These are phyloP conservation scores for Lipomyces spencermartinsiae DNA, from an alignment of 805 yeast genomes.

Conservation along the genomic window DNA sequence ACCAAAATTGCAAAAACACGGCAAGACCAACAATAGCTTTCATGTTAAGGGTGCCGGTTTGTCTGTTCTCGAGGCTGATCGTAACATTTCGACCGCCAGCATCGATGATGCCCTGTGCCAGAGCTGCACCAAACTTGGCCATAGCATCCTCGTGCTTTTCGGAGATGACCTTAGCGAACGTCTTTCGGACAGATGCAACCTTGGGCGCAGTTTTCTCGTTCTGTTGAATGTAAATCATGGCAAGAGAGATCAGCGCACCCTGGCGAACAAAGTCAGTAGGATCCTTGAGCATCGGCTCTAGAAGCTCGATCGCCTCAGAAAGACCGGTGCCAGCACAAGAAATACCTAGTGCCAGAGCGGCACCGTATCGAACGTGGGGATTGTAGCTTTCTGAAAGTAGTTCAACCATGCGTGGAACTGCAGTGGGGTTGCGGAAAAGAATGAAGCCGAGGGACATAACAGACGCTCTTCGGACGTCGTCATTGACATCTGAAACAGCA, in stretches of 20 bases:
- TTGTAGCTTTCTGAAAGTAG: slow-evolving; percentile 91
- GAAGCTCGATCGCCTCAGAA: slow-evolving; percentile 85
- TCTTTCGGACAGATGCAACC: slow-evolving; percentile 76
- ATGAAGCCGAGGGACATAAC: slow-evolving; percentile 92
- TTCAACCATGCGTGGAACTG: slow-evolving; percentile 95
- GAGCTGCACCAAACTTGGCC: slow-evolving; percentile 96
- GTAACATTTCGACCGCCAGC: slow-evolving; percentile 99
- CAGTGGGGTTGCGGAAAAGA: slow-evolving; percentile 84
- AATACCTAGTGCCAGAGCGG: slow-evolving; percentile 95
- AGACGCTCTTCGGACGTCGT: slow-evolving; percentile 96
- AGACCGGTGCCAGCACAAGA: slow-evolving; percentile 95
- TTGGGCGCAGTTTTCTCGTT: slow-evolving; percentile 83
- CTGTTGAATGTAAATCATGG: slow-evolving; percentile 89
- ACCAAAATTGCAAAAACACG: slow-evolving; percentile 93
- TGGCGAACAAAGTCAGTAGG: slow-evolving; percentile 97
- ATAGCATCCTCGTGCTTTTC: slow-evolving; percentile 95
- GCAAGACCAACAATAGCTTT: slow-evolving; percentile 92
- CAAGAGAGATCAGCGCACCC: slow-evolving; percentile 90
- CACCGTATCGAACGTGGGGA: slow-evolving; percentile 98
- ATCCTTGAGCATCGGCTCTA: slow-evolving; percentile 91
- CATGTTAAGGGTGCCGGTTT: slow-evolving; percentile 87
- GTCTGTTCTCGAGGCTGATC: slow-evolving; percentile 83
- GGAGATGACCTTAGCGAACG: slow-evolving; percentile 73
- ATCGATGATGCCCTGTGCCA: slow-evolving; percentile 96
- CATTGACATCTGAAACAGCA: slow-evolving; percentile 96